Evolutionary conservation across 371 early-diverging fungal species (phyloP).

Genomic region (Modicella reniformis): DNA sequence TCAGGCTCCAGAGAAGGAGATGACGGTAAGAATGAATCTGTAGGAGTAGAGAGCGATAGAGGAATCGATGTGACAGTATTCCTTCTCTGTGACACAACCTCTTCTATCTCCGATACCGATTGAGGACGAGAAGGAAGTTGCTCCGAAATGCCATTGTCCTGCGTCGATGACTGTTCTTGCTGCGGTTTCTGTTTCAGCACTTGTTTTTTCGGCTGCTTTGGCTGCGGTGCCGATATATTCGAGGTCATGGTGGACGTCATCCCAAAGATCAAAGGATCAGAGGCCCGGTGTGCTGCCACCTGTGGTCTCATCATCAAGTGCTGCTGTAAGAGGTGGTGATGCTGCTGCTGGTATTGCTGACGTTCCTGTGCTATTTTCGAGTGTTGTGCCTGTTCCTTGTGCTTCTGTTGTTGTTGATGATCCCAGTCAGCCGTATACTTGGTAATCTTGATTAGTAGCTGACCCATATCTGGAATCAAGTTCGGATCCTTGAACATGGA

Average conservation of each 20-base stretch:
- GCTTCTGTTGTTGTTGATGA: constrained; percentile 36
- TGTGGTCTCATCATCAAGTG: constrained; percentile 13
- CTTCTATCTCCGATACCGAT: not conserved
- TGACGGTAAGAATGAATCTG: constrained; percentile 11
- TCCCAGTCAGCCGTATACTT: constrained; percentile 54
- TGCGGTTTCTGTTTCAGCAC: constrained; percentile 11
- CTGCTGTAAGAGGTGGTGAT: constrained; percentile 15
- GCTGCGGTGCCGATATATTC: constrained; percentile 20
- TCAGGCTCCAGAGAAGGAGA: not conserved
- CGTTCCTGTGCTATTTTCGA: not conserved
- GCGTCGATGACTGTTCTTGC: constrained; percentile 12
- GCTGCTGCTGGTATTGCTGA: constrained; percentile 22
- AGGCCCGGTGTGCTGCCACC: not conserved
- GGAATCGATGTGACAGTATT: constrained; percentile 11
- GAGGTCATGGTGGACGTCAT: constrained; percentile 29
- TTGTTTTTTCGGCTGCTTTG: not conserved
- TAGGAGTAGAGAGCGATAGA: not conserved
- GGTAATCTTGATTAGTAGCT: constrained; percentile 46
- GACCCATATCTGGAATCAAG: constrained; percentile 39
- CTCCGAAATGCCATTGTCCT: not conserved
- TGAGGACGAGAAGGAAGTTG: not conserved
- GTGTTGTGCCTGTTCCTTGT: constrained; percentile 25
- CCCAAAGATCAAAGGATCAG: constrained; percentile 9
- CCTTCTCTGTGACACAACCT: constrained; percentile 11
- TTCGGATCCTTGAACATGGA: constrained; percentile 43